Evolutionary conservation across 2,329 filamentous ascomycete genomes (phyloP), one percentile per base, ranked within the genome.

Genomic region (Fusarium nematophilum): DNA sequence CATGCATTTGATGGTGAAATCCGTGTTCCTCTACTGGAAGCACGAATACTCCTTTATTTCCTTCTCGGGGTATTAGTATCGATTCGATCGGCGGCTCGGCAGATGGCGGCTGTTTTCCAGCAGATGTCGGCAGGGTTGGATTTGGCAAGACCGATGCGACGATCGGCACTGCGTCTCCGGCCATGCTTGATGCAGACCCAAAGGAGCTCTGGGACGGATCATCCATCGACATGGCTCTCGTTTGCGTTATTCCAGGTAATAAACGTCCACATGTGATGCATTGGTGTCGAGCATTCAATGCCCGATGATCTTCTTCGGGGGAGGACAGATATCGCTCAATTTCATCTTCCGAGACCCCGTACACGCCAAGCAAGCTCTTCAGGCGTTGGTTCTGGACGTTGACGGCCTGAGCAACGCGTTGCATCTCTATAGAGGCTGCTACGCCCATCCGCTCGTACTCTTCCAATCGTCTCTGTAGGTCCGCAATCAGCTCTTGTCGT

Each of bases 361-460:
- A 36, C 9, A 42, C 17, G 17, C 15, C 31, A 2, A 58, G 34
- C 13, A 58, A 30, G 15, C 18, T 31, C 39, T 46, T 34, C 6
- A 58, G 14, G 14, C 51, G 38, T 11, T 42, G 50, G n/a, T 58
- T 58, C 27, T 58, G 50, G 8, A 30, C 13, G 2, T 37, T 36
- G 11, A 55, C 39, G 18, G 39, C 47, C 21, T 26, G 34, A 30
- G 55, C 55, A 9, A 36, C 34, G 13, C 34, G 37, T 30, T 58
- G 55, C 50, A 58, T 50, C 45, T 55, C 51, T 9, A 21, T 15
- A 13, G 50, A 49, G 4, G 55, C 55, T 13, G 13, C 7, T 21
- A 48, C 38, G 7, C 55, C 55, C 31, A 40, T 39, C 14, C 14
- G 55, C 29, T 55, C 42, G 14, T 50, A 58, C 4, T 25, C 9